Percentiles rank a stretch among this genome's conserved stretches.
These are phyloP conservation scores for Herpotrichia juniperi DNA, from an alignment of 2,329 filamentous ascomycete species.

Conservation along the genomic window DNA sequence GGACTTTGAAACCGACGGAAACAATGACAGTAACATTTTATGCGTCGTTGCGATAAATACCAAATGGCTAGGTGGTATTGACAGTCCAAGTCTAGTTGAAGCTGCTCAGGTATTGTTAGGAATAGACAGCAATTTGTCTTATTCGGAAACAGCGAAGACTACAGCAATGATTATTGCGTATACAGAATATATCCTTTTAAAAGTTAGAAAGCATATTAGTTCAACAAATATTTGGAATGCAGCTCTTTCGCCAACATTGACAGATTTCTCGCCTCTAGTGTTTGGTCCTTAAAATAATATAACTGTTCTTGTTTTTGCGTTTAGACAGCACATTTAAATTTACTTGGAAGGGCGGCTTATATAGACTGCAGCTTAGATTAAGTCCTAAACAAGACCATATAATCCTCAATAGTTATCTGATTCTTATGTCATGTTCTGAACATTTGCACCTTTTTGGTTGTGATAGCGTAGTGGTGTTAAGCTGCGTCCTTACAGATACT, in stretches of 20 bases:
- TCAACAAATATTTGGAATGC: background rate
- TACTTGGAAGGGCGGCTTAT: no score
- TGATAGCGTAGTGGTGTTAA: no score
- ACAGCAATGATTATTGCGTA: background rate
- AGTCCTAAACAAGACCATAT: no score
- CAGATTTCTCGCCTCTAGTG: background rate
- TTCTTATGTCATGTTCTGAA: no score
- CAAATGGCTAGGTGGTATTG: background rate
- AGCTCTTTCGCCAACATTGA: background rate
- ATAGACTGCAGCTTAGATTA: no score
- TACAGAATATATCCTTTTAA: background rate
- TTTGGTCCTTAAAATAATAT: background rate
- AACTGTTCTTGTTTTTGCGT: no score
- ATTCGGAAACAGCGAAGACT: background rate
- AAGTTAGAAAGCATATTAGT: background rate
- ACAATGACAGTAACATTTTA: background rate
- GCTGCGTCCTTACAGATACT: no score
- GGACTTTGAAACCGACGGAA: background rate
- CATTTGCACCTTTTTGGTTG: no score
- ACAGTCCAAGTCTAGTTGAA: background rate
- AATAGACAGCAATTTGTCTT: background rate
- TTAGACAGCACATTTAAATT: no score
- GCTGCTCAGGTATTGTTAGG: background rate
- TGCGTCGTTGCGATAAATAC: background rate
- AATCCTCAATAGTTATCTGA: no score